Evolutionary conservation across 305 asterid genomes (phyloP).

Genomic region (Stenogyne calaminthoides): DNA sequence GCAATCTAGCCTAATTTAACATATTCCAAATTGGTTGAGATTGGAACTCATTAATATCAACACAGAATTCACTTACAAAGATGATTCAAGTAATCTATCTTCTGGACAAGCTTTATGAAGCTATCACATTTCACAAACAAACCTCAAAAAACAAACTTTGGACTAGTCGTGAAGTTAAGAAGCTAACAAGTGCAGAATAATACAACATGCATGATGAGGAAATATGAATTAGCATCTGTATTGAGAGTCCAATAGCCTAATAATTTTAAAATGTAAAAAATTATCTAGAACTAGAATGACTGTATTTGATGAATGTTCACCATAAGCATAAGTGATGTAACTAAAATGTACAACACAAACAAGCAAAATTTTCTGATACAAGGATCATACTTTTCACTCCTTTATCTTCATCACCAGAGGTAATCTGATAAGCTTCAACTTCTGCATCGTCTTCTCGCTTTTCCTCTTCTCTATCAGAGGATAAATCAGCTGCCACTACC

Average conservation of each 20-base stretch:
- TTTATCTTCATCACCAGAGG: conserved; percentile 85
- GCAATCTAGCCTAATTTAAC: background rate
- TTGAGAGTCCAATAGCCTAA: background rate
- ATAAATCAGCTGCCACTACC: conserved; percentile 20
- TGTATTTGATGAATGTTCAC: background rate
- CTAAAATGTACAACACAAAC: background rate
- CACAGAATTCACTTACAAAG: background rate
- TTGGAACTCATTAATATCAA: background rate
- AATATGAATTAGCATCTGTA: background rate
- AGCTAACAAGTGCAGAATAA: background rate
- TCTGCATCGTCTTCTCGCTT: conserved; percentile 42
- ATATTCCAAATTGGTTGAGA: background rate
- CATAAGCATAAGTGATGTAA: background rate
- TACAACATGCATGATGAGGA: background rate
- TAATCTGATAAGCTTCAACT: conserved; percentile 66
- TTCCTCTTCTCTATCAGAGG: conserved; percentile 41
- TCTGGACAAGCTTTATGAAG: background rate
- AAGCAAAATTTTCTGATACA: background rate
- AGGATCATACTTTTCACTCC: conserved; percentile 53
- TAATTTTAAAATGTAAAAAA: background rate
- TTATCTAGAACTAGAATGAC: background rate
- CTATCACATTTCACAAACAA: background rate
- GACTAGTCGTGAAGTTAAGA: background rate
- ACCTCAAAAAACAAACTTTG: background rate
- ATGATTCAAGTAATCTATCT: background rate